Percentiles rank a stretch among this genome's conserved stretches.
Conservation (phyloP, 1,284 basidiomycete species). For the Apiotrichum akiyoshidainum region DNA sequence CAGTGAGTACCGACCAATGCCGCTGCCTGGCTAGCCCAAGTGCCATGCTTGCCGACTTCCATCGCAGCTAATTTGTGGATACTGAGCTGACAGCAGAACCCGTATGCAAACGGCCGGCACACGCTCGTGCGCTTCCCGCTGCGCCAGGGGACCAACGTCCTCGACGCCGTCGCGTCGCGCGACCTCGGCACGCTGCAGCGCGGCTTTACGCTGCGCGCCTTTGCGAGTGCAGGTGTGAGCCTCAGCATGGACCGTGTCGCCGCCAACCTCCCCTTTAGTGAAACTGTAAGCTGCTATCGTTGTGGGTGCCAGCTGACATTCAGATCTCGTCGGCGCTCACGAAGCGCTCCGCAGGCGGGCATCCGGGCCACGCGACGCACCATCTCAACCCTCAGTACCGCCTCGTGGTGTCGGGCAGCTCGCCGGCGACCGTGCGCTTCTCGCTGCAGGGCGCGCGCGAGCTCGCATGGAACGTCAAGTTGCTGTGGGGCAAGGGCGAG, state of each 20-base stretch:
- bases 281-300: slow-evolving; percentile 22
- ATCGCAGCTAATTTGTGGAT: neutral
- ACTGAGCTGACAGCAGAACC: slow-evolving; percentile 20
- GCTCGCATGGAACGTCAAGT: slow-evolving; percentile 69
- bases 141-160: slow-evolving; percentile 22
- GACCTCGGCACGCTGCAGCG: slow-evolving; percentile 39
- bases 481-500: slow-evolving; percentile 71
- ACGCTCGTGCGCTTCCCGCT: slow-evolving; percentile 55
- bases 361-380: slow-evolving; percentile 71
- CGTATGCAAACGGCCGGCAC: slow-evolving; percentile 74
- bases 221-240: slow-evolving; percentile 22
- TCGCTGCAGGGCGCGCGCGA: slow-evolving; percentile 61
- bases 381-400: slow-evolving; percentile 87
- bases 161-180: slow-evolving; percentile 34
- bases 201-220: slow-evolving; percentile 44
- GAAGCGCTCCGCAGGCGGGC: slow-evolving; percentile 75
- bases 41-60: too few species aligned
- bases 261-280: slow-evolving; percentile 32
- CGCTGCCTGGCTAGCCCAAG: too few species aligned
- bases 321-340: slow-evolving; percentile 66
- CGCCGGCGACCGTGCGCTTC: slow-evolving; percentile 56
- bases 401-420: slow-evolving; percentile 55
- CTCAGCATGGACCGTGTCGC: slow-evolving; percentile 33
- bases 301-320: neutral
- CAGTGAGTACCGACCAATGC: slow-evolving; percentile 6